Base-by-base conservation (phyloP, 192 early-diverging fungal genomes). In the Coemansia erecta region DNA sequence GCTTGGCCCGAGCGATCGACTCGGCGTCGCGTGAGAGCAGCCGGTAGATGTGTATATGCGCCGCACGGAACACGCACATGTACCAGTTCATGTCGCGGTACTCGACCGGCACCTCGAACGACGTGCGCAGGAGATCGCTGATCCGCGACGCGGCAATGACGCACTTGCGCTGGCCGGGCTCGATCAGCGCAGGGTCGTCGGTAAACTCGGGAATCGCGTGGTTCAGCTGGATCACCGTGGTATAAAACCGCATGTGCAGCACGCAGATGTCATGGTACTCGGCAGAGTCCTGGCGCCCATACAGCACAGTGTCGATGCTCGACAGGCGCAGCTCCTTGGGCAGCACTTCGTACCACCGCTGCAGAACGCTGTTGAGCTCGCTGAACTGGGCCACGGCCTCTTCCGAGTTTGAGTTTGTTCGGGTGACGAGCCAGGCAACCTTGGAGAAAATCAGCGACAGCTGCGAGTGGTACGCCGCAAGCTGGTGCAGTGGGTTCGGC, bases 41-140 rank as follows among this genome's bases (percentile, higher is more conserved):
- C 40, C 76, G 53, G 52, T 73, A 79, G 24, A 72, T 73, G 56
- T 79, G 76, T 37, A 79, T 70, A 31, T 73, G 71, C 14, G 76
- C 70, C 0, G 76, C 76, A 15, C 71, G 65, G 66, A 79, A 79
- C 56, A 79, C 71, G 28, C 76, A 79, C 76, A 79, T 79, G 70
- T 79, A 79, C 76, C 76, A 79, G 71, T 73, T 73, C 60, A 79
- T 73, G 33, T 79, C 71, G 56, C 76, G 76, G 46, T 42, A 39
- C 21, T 72, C 71, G 44, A 79, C 52, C 2, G 76, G 60, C 22
- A 79, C 66, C 54, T 79, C 76, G 44, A 66, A 79, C 46, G 76
- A 73, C 35, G 76, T 57, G 4, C 76, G 70, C 59, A 79, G 37
- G 14, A 79, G 50, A 43, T 79, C 76, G 60, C 70, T 73, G 63